Evolutionary conservation across 2,329 filamentous ascomycete species (phyloP).

Genomic region (Colletotrichum abscissum): DNA sequence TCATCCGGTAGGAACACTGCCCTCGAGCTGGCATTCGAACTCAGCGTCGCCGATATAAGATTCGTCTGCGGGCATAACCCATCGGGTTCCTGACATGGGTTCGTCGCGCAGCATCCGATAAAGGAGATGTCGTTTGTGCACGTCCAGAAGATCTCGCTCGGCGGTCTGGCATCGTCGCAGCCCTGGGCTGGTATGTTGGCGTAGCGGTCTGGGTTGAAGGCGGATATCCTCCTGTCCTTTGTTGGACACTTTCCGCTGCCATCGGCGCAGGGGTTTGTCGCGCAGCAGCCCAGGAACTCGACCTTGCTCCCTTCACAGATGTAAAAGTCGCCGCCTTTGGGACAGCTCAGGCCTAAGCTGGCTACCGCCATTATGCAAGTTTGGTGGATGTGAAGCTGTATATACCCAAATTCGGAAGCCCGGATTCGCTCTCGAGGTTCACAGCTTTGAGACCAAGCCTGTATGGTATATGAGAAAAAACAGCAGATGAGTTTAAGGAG

Average conservation of each 20-base stretch:
- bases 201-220: constrained; percentile 43
- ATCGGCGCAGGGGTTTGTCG: constrained; percentile 46
- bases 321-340: constrained; percentile 48
- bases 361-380: neutral
- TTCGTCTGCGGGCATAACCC: constrained; percentile 40
- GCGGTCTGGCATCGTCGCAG: constrained; percentile 41
- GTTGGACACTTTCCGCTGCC: constrained; percentile 47
- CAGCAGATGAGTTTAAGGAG: neutral
- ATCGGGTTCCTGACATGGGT: constrained; percentile 44
- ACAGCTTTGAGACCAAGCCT: neutral
- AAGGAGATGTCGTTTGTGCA: constrained; percentile 48
- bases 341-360: constrained; percentile 45
- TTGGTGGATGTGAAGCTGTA: neutral
- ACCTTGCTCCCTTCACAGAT: constrained; percentile 45
- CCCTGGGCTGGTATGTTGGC: constrained; percentile 44
- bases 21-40: constrained; percentile 31
- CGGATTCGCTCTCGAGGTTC: neutral
- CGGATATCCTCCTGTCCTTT: constrained; percentile 40
- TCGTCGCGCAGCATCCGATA: constrained; percentile 50
- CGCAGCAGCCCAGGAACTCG: constrained; percentile 56
- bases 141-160: constrained; percentile 45
- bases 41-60: constrained; percentile 42
- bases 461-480: neutral
- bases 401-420: neutral
- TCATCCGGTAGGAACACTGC: constrained; percentile 30